Base-by-base conservation (phyloP, 805 yeast species). In the Osmozyma mogii region DNA sequence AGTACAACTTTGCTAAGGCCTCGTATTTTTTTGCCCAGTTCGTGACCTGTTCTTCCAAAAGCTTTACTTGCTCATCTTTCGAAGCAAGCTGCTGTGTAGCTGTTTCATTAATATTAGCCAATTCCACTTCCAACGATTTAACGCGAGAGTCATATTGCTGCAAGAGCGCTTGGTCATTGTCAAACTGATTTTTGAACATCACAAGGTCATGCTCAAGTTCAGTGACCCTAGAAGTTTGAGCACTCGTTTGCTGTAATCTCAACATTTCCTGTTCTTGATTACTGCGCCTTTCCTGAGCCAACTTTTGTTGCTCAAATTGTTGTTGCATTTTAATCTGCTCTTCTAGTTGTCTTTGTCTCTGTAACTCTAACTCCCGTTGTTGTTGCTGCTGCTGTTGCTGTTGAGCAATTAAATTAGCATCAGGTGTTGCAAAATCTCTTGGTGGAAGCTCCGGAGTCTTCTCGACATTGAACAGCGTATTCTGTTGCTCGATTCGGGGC, bases 21-120 rank as follows among this genome's bases (percentile, higher is more conserved):
- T 87, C 95, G 56, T 88, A 88, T 59, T 88, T 88, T 31, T 72
- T 73, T 38, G 83, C 75, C 95, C 95, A 88, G 37, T 72, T 70
- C 16, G 54, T 61, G 24, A 82, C 68, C 54, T 87, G 95, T 31
- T 83, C 88, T 45, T 80, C 85, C 26, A 84, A 52, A 31, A 70
- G 65, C 12, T 31, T 67, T 27, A 83, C 58, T 45, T 79, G 78
- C 38, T 84, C 92, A 42, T 83, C 85, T 45, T 82, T 84, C 4
- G 87, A 68, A 2, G 75, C 74, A 22, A 84, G 54, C 53, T 84
- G 94, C 47, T 76, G 80, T 21, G 75, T 68, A 0, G 88, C 80
- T 22, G 81, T 72, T 38, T 70, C 65, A 31, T 77, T 72, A 27
- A 81, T 63, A 29, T 70, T 71, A 10, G 52, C 44, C 35, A 85